Base-by-base conservation (phyloP, 768 basidiomycete species). In the Cyathus striatus region DNA sequence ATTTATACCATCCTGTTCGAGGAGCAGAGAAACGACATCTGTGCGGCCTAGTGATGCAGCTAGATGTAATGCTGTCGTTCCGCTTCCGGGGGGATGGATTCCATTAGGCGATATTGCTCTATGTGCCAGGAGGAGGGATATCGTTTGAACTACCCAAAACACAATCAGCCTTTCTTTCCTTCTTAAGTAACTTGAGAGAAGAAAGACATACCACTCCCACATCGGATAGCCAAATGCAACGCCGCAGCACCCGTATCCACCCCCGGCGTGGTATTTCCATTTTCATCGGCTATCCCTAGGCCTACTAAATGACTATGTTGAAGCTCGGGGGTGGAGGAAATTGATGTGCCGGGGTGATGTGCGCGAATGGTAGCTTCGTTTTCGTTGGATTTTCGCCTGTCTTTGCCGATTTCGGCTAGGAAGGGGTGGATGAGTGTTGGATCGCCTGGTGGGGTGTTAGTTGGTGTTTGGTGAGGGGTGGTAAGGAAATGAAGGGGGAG, bases 81-180 rank as follows among this genome's bases (percentile, higher is more conserved):
- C 83, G 0, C 86, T 83, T 1, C 73, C 79, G 0, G 79, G 78
- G 0, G 89, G 89, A 48, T 90, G 80, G 0, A 83, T 58, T 4
- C 82, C 83, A 50, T 89, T 90, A 0, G 88, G 86, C 35, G 85
- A 86, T 25, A 91, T 87, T 17, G 83, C 77, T 27, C 84, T 76
- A 56, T 90, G 79, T 0, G 78, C 75, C 22, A 90, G 69, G 10
- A 90, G 66, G 0, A 90, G 63, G 9, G 76, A 60, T 12, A 90
- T 73, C 0, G 87, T 91, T 36, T 83, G 77, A 32, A 62, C 85
- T 86, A 45, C 6, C 49, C 17, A n/a, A n/a, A n/a, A n/a, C n/a
- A n/a, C n/a, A n/a, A n/a, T n/a, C n/a, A n/a, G n/a, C n/a, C n/a
- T 33, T 48, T 38, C 27, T 9, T 30, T n/a, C 9, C 9, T n/a